Conservation (phyloP, 2,329 filamentous ascomycete species). For the Aspergillus aculeatus region DNA sequence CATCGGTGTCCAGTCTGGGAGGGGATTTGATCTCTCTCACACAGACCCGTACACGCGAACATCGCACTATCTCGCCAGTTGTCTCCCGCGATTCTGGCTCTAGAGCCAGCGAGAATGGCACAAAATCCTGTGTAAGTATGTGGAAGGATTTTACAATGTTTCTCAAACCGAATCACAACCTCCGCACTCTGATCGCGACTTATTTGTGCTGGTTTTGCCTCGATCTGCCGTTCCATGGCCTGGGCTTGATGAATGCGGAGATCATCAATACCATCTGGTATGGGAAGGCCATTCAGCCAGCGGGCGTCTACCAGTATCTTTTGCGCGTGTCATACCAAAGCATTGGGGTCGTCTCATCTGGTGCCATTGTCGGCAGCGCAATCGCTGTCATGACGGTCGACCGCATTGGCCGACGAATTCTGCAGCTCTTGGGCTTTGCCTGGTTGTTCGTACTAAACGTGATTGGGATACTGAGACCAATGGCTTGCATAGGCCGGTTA, state of each 20-base stretch:
- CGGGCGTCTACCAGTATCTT: conserved; percentile 26
- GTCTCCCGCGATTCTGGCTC: neutral
- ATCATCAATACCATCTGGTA: conserved; percentile 25
- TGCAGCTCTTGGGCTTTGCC: conserved; percentile 38
- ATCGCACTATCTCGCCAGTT: neutral
- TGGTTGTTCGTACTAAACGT: conserved; percentile 29
- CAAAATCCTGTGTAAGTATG: neutral
- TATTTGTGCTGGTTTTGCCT: conserved; percentile 52
- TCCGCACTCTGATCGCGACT: conserved; percentile 35
- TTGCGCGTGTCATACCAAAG: conserved; percentile 25
- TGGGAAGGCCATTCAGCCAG: conserved; percentile 19
- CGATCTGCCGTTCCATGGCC: conserved; percentile 53
- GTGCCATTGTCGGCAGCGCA: conserved; percentile 34
- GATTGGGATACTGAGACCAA: neutral
- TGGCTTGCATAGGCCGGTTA: neutral
- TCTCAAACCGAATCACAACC: conserved; percentile 26
- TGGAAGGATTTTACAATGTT: conserved; percentile 26
- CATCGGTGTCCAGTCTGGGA: conserved; percentile 4
- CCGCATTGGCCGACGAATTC: conserved; percentile 31
- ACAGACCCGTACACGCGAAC: neutral
- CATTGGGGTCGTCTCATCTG: conserved; percentile 31
- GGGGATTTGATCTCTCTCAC: conserved; percentile 4
- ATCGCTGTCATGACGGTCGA: conserved; percentile 33
- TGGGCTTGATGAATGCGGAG: conserved; percentile 40
- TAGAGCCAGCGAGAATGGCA: neutral